Evolutionary conservation across 306 rosid species (phyloP), one percentile per base, ranked within the genome.

Genomic region (Geum urbanum): DNA sequence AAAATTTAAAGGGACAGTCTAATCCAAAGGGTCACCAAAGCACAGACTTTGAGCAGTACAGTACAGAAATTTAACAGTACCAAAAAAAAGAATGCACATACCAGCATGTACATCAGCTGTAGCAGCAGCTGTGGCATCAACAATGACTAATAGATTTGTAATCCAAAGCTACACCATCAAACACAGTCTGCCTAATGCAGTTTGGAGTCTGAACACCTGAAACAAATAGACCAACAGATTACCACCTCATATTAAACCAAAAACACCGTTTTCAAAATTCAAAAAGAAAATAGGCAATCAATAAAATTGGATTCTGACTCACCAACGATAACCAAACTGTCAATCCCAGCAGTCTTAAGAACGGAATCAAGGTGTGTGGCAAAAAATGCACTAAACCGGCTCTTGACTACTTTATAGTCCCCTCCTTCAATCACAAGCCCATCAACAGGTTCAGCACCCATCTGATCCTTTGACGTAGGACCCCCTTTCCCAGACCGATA

Each of bases 201-300:
- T 94, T 94, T 45, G 98, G 98, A 67, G 97, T 90, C 86, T 94
- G 98, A 72, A 94, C 92, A 69, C 97, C 98, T 90, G 64, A 14
- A 78, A 37, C 37, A 22, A 45, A 41, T 77, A 55, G 51, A 46
- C 47, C 48, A 68, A 65, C 5, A 58, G 64, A 54, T 68, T 69
- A 73, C 39, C 10, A 63, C 6, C 62, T 70, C 58, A 47, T 43
- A 73, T 60, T 58, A 44, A 16, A 20, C 39, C 15, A 37, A 45
- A 4, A 46, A 48, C 71, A 13, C 12, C 51, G 46, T n/a, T n/a
- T n/a, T n/a, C n/a, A n/a, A n/a, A n/a, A n/a, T 55, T 16, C n/a
- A 18, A 11, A 3, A 61, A 75, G 18, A 77, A 18, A 22, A 49
- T 14, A 37, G 8, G 5, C 9, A 60, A 20, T 64, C 51, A 27